Base-by-base conservation (phyloP, 345 rosid genomes). In the Syzygium grande region DNA sequence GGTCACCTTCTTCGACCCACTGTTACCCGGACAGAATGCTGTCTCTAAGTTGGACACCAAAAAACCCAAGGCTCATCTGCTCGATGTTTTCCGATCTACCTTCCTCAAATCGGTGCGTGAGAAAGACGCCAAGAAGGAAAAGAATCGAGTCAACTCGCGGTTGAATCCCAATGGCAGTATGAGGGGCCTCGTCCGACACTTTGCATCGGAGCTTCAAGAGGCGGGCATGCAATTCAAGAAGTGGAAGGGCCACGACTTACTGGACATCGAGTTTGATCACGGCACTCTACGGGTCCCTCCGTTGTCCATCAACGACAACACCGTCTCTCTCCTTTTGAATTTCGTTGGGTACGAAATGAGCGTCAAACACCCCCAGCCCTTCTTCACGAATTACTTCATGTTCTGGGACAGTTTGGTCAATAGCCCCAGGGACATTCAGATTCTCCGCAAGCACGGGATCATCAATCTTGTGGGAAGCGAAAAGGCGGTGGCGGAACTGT, bases 331-430 rank as follows among this genome's bases (percentile, higher is more conserved):
- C 63, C 84, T 88, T 41, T 16, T 86, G 78, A 86, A 88, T 65
- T 83, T 88, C 23, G 34, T 88, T 19, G 90, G 73, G 7, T 88
- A n/a, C 29, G 86, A 88, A 53, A 55, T 80, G 84, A 55, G 88
- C 4, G 86, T 79, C 59, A 10, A 86, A 3, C 79, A 34, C 29
- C 51, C 86, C 0, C 2, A 61, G 55, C 86, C 87, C 46, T 51
- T 86, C 88, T 86, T 88, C 86, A 88, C 88, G 16, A 86, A 80
- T 87, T 86, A 73, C 84, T 80, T 86, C 6, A 84, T 61, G 34
- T 59, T 88, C 86, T 78, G 83, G 34, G 86, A 86, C 63, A 83
- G 56, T 51, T 43, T 80, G 52, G 84, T 86, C 38, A 77, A 88
- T 78, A 59, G 63, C 58, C 34, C 19, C 25, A 11, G 51, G 21